A percentile compares a stretch with the other conserved stretches of the same genome.
Conservation (phyloP, 345 rosid genomes). For the Gossypium longicalyx region DNA sequence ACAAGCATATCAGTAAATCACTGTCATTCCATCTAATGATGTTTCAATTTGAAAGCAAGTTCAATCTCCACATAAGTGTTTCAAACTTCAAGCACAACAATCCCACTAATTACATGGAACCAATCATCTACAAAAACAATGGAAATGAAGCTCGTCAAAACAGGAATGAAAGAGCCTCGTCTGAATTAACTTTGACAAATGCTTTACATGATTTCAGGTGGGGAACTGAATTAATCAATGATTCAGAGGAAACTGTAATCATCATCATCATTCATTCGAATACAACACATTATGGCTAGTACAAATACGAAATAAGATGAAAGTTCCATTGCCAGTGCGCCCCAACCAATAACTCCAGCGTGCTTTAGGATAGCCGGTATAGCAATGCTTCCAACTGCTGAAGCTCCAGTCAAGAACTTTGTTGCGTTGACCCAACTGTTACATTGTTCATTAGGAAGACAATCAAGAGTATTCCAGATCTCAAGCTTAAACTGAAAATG, state of each 20-base stretch:
- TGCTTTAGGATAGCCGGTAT: conserved; percentile 91
- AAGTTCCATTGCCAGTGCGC: conserved; percentile 80
- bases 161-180: conserved; percentile 1
- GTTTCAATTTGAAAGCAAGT: not conserved
- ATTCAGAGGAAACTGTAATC: conserved; percentile 53
- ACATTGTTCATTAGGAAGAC: conserved; percentile 19
- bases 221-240: not conserved
- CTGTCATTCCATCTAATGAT: too few relatives aligned
- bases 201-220: not conserved
- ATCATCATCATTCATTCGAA: conserved; percentile 40
- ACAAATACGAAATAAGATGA: conserved; percentile 73
- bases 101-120: conserved; percentile 5
- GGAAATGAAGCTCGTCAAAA: conserved; percentile 1
- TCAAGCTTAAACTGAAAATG: not conserved
- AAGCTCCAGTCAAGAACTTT: conserved; percentile 93
- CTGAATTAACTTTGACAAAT: not conserved
- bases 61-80: not conserved
- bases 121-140: not conserved
- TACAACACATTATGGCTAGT: conserved; percentile 63
- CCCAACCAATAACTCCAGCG: conserved; percentile 93
- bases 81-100: not conserved
- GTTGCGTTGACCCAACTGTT: conserved; percentile 85
- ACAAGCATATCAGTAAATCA: not conserved
- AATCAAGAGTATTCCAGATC: not conserved
- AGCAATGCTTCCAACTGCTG: conserved; percentile 89